Evolutionary conservation across 2,329 filamentous ascomycete species (phyloP).

Genomic region (Ceratocystis ficicola): DNA sequence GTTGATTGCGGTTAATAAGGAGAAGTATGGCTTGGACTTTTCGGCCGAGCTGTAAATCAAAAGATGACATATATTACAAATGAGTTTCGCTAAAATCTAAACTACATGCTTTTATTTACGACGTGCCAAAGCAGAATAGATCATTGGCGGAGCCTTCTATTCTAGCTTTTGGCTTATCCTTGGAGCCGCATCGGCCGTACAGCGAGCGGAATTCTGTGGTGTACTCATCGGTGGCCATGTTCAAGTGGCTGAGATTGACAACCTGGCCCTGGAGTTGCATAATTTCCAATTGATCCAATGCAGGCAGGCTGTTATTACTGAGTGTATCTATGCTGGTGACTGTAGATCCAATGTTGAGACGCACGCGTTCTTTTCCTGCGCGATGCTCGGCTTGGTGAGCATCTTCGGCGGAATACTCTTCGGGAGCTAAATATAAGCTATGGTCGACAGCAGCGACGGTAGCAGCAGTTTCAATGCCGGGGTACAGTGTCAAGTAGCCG

Average conservation of each 20-base stretch:
- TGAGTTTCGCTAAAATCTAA: neutral
- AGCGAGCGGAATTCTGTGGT: slow-evolving; percentile 46
- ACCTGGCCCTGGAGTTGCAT: slow-evolving; percentile 50
- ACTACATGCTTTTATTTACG: neutral
- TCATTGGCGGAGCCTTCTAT: slow-evolving; percentile 39
- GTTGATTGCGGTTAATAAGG: neutral
- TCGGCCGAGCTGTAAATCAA: neutral
- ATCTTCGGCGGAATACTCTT: slow-evolving; percentile 44
- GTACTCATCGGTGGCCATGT: slow-evolving; percentile 40
- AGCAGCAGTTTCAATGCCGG: slow-evolving; percentile 42
- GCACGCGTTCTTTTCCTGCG: slow-evolving; percentile 26
- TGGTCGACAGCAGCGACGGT: slow-evolving; percentile 62
- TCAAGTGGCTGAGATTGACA: slow-evolving; percentile 29
- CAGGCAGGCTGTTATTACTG: slow-evolving; percentile 33
- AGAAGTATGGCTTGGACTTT: neutral
- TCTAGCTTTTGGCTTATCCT: slow-evolving; percentile 25
- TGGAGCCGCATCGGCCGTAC: slow-evolving; percentile 52
- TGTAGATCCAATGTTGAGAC: slow-evolving; percentile 36
- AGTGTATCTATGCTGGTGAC: slow-evolving; percentile 39
- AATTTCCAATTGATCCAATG: slow-evolving; percentile 42
- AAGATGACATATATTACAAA: slow-evolving; percentile 2
- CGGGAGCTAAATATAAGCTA: slow-evolving; percentile 60
- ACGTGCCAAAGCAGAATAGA: slow-evolving; percentile 47
- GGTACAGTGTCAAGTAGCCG: slow-evolving; percentile 72
- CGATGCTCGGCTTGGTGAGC: slow-evolving; percentile 23